A percentile compares a stretch with the other conserved stretches of the same genome.
These are phyloP conservation scores for Puccinia brachypodii DNA, from an alignment of 1,284 basidiomycete species.

Conservation along the genomic window DNA sequence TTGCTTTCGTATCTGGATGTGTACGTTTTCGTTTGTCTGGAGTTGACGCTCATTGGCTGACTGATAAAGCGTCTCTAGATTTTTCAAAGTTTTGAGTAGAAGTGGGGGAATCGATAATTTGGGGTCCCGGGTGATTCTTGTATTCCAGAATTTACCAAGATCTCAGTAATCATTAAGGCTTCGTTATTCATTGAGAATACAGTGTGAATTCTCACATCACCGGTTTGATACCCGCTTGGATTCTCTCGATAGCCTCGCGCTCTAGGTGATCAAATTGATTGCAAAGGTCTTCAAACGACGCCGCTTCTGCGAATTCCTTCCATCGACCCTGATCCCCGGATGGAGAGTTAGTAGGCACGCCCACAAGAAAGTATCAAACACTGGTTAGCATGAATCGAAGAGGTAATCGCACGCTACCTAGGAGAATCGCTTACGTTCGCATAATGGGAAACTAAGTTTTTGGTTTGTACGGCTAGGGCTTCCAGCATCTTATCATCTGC, in stretches of 20 bases:
- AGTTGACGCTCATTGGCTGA: not conserved
- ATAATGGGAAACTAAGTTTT: slow-evolving; percentile 30
- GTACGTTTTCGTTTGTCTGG: slow-evolving; percentile 5
- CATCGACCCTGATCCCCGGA: slow-evolving; percentile 19
- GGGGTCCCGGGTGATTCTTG: slow-evolving; percentile 36
- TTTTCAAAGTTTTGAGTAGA: slow-evolving; percentile 2
- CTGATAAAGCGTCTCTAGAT: not conserved
- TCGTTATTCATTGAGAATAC: not conserved
- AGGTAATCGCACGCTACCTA: not conserved
- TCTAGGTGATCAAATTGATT: slow-evolving; percentile 37
- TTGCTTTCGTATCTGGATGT: slow-evolving; percentile 28
- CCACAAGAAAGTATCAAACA: not conserved
- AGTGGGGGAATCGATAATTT: slow-evolving; percentile 42
- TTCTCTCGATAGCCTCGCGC: slow-evolving; percentile 10
- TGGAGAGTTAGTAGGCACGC: not conserved
- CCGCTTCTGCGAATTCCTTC: slow-evolving; percentile 8
- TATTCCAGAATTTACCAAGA: not conserved
- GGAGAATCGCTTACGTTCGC: not conserved
- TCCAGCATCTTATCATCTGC: slow-evolving; percentile 29
- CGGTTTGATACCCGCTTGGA: slow-evolving; percentile 23
- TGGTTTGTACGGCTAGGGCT: slow-evolving; percentile 31
- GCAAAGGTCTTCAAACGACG: slow-evolving; percentile 29
- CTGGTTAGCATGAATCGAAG: not conserved
- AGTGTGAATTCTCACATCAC: slow-evolving; percentile 1
- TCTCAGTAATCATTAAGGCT: not conserved